Evolutionary conservation across 176 grass and related monocot species (phyloP), one percentile per base, ranked within the genome.

Genomic region (Oryza glumipatula): DNA sequence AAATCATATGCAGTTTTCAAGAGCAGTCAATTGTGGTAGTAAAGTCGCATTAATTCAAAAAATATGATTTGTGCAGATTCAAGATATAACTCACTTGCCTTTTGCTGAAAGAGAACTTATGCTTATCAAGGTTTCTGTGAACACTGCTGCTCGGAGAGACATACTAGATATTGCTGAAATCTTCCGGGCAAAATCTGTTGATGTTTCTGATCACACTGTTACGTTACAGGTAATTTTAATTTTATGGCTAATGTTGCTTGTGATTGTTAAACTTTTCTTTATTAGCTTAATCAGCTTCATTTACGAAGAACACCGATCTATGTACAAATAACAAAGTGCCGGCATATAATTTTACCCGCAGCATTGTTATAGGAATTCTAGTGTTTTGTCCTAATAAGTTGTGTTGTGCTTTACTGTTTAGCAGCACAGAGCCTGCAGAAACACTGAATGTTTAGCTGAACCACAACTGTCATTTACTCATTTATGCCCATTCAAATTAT

Each of bases 101-200:
- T 99, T 99, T 91, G 80, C 96, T 19, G 93, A 95, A 80, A 86
- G 96, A 92, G 96, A 98, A 83, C 70, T 98, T 70, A 95, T 98
- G 91, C 78, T 98, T 83, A 95, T 98, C 69, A 98, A 98, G 76
- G 88, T 98, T 76, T 92, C 96, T 68, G 96, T 87, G 73, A 98
- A 98, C 46, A 83, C 96, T 11, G 49, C 85, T 87, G 96, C 93
- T 82, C 90, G 96, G 67, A 94, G 96, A 75, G 93, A 95, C 67
- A 94, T 98, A 69, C 76, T 98, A 83, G 96, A 98, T 68, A 94
- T 98, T 78, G 91, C 91, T 60, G 86, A 95, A 66, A 98, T 98
- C 52, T 98, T 98, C 63, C 89, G 93, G 72, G 93, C 96, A 78
- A 93, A 87, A 87, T 79, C 89, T 84, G 75, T 98, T 13, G 96